Conservation (phyloP, 1,284 basidiomycete species). For the Naganishia albida region DNA sequence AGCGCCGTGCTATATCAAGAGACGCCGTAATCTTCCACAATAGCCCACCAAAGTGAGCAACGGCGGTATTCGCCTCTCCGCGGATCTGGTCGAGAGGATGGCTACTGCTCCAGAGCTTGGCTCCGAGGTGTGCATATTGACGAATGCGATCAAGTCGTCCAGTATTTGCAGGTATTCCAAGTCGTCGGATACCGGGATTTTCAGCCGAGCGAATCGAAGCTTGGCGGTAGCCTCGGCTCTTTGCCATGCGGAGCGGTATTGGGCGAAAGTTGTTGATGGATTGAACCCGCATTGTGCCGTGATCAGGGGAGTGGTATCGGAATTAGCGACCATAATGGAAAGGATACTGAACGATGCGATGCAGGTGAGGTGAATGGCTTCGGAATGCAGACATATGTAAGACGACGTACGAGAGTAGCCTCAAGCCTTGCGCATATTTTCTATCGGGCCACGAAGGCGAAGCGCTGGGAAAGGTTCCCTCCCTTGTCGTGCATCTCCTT, state of each 20-base stretch:
- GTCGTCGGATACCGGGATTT: neutral
- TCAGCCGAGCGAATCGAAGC: neutral
- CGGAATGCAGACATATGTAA: too few relatives aligned
- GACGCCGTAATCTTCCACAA: neutral
- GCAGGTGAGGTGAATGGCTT: too few relatives aligned
- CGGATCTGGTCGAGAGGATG: constrained; percentile 5
- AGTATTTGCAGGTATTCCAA: constrained; percentile 4
- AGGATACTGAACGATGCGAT: neutral
- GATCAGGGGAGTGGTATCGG: neutral
- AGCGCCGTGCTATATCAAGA: neutral
- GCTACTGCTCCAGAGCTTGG: neutral
- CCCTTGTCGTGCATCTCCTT: neutral
- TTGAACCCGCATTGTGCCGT: neutral
- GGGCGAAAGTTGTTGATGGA: neutral
- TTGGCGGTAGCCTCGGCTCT: constrained; percentile 1
- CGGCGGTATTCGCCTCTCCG: neutral
- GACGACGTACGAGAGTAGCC: neutral
- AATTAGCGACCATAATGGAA: neutral
- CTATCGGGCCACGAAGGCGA: neutral
- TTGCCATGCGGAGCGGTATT: neutral
- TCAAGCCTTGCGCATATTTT: neutral
- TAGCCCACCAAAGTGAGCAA: neutral
- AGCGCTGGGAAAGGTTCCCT: neutral
- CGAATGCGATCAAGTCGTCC: constrained; percentile 17
- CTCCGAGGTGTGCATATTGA: neutral